Conservation (phyloP, 768 basidiomycete species). For the Galerina marginata region DNA sequence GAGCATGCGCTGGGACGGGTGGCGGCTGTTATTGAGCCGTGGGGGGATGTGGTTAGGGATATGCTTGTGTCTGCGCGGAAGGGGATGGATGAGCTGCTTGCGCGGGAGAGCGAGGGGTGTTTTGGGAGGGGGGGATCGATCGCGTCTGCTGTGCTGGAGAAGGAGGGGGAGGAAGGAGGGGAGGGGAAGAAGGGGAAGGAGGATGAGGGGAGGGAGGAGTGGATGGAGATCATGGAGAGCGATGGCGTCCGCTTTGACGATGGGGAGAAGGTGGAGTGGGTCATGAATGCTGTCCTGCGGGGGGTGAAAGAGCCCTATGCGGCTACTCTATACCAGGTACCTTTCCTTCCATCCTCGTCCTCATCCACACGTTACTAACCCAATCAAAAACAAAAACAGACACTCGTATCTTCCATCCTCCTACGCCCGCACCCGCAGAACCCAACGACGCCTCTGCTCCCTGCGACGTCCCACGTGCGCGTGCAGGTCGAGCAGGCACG, state of each 20-base stretch:
- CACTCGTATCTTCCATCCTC: slow-evolving; percentile 74
- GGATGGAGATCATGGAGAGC: slow-evolving; percentile 75
- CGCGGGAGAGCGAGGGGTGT: slow-evolving; percentile 62
- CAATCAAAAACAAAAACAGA: too few relatives aligned
- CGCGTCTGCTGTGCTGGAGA: too few relatives aligned
- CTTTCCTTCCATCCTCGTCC: too few relatives aligned
- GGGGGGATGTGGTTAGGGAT: slow-evolving; percentile 70
- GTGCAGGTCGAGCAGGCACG: slow-evolving; percentile 76
- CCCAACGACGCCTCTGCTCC: slow-evolving; percentile 62
- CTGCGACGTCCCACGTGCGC: slow-evolving; percentile 72
- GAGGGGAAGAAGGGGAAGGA: too few relatives aligned
- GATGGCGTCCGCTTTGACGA: slow-evolving; percentile 81
- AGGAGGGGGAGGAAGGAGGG: too few relatives aligned
- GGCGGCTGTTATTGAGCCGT: slow-evolving; percentile 63
- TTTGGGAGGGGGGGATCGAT: slow-evolving; percentile 57
- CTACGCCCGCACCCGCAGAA: slow-evolving; percentile 70
- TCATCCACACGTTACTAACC: too few relatives aligned
- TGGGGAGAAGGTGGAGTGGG: slow-evolving; percentile 76
- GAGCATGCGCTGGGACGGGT: slow-evolving; percentile 65
- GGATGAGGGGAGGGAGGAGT: slow-evolving; percentile 46
- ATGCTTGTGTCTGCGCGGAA: slow-evolving; percentile 71
- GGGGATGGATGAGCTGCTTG: slow-evolving; percentile 65
- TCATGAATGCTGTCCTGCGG: slow-evolving; percentile 68
- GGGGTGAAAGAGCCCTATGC: slow-evolving; percentile 71
- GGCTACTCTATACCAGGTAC: slow-evolving; percentile 78